Conservation (phyloP, 495 filamentous ascomycete genomes). For the Xylaria bambusicola region DNA sequence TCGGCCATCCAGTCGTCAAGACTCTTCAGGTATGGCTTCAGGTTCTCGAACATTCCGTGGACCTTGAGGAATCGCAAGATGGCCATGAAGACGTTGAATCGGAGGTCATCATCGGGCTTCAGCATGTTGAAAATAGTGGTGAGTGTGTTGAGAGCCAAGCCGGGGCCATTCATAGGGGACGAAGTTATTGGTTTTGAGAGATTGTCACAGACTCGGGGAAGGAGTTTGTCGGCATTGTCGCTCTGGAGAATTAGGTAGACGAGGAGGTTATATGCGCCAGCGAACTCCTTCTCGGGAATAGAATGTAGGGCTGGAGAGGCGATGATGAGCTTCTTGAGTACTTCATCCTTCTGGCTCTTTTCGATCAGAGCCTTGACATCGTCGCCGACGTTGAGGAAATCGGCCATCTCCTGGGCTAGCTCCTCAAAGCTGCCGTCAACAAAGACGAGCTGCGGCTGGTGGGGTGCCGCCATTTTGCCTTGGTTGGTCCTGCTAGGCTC, state of each 20-base stretch:
- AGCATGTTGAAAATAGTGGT: constrained; percentile 98
- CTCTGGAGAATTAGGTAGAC: constrained; percentile 88
- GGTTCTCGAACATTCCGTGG: constrained; percentile 71
- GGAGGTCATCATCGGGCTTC: constrained; percentile 66
- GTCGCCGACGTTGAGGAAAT: constrained; percentile 70
- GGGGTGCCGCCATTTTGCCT: constrained; percentile 20
- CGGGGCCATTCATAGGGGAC: constrained; percentile 79
- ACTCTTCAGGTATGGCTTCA: constrained; percentile 75
- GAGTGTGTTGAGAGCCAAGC: constrained; percentile 81
- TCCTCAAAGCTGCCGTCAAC: constrained; percentile 91
- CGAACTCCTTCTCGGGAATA: constrained; percentile 93
- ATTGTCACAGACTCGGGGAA: constrained; percentile 82
- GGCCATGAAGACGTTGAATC: constrained; percentile 86
- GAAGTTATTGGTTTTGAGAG: constrained; percentile 83
- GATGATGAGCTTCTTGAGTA: constrained; percentile 82
- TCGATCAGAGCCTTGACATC: constrained; percentile 74
- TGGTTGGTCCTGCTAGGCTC: constrained; percentile 2
- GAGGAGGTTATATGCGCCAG: constrained; percentile 91
- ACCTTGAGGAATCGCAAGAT: constrained; percentile 78
- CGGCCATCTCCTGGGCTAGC: constrained; percentile 84
- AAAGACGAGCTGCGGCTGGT: constrained; percentile 59
- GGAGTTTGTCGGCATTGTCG: constrained; percentile 77
- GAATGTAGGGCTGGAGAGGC: constrained; percentile 70
- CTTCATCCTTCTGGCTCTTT: constrained; percentile 75
- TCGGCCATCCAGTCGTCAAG: constrained; percentile 77